These are phyloP conservation scores for Alternaria conjuncta DNA, from an alignment of 2,329 filamentous ascomycete species.

Conservation along the genomic window DNA sequence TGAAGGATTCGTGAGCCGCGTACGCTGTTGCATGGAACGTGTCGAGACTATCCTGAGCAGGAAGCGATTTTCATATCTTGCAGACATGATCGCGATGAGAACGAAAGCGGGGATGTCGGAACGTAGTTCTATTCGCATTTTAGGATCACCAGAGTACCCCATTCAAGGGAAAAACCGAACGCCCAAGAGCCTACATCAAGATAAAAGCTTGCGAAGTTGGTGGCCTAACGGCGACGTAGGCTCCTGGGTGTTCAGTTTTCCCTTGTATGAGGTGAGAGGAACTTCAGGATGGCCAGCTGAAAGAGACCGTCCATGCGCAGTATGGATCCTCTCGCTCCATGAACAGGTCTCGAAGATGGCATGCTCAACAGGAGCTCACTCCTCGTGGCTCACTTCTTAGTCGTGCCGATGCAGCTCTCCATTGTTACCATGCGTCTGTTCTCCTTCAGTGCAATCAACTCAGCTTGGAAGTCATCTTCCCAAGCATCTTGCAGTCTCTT, in stretches of 20 bases:
- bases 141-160: neutral
- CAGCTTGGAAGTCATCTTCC: conserved; percentile 21
- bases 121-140: neutral
- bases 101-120: neutral
- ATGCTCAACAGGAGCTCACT: too few species aligned
- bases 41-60: neutral
- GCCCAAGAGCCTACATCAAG: too few species aligned
- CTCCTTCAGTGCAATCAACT: conserved; percentile 21
- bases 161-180: too few species aligned
- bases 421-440: conserved; percentile 12
- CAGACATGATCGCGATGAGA: neutral
- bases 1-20: neutral
- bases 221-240: too few species aligned
- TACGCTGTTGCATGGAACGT: neutral
- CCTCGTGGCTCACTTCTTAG: neutral
- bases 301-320: neutral
- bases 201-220: too few species aligned
- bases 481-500: conserved; percentile 16
- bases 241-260: too few species aligned
- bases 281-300: neutral
- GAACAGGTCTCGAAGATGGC: neutral
- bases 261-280: neutral
- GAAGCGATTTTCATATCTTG: neutral
- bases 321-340: neutral
- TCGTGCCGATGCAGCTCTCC: conserved; percentile 16